Percentiles rank a stretch among this genome's conserved stretches.
Evolutionary conservation across 2,329 filamentous ascomycete genomes (phyloP).

Genomic region (Thielaviopsis populi): DNA sequence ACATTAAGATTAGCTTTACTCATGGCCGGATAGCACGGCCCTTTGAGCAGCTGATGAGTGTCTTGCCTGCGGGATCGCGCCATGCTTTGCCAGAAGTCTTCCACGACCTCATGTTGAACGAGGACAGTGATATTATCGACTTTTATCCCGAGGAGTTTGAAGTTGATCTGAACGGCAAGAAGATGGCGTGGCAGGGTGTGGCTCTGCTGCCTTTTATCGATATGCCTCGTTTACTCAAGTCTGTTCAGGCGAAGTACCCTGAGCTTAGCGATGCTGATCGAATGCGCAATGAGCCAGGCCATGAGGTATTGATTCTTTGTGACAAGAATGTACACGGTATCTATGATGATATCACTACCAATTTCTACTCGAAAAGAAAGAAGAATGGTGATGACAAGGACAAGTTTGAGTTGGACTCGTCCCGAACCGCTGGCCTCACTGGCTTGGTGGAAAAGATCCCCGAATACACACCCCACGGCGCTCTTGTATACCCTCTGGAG

Average conservation of each 20-base stretch:
- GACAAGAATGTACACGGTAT: conserved; percentile 56
- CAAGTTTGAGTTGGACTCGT: conserved; percentile 58
- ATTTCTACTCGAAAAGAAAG: conserved; percentile 87
- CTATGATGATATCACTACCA: conserved; percentile 68
- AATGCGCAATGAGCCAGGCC: conserved; percentile 63
- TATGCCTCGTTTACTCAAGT: conserved; percentile 66
- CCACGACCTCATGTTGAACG: conserved; percentile 75
- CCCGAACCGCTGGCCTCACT: conserved; percentile 59
- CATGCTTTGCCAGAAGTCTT: conserved; percentile 82
- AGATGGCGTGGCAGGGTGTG: conserved; percentile 95
- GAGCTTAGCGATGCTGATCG: conserved; percentile 62
- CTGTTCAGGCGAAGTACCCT: conserved; percentile 72
- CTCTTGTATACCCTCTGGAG: conserved; percentile 62
- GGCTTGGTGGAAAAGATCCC: conserved; percentile 72
- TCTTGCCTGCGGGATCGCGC: conserved; percentile 81
- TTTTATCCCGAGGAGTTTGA: conserved; percentile 94
- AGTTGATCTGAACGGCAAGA: conserved; percentile 91
- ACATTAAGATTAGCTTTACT: conserved; percentile 67
- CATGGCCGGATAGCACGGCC: conserved; percentile 76
- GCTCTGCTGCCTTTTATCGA: conserved; percentile 92
- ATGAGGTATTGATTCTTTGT: conserved; percentile 70
- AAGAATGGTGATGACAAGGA: conserved; percentile 29
- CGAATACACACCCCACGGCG: conserved; percentile 69
- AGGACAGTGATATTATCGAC: conserved; percentile 84
- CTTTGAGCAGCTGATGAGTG: conserved; percentile 97